Base-by-base conservation (phyloP, 805 yeast genomes). In the Jamesozyma lodderae region DNA sequence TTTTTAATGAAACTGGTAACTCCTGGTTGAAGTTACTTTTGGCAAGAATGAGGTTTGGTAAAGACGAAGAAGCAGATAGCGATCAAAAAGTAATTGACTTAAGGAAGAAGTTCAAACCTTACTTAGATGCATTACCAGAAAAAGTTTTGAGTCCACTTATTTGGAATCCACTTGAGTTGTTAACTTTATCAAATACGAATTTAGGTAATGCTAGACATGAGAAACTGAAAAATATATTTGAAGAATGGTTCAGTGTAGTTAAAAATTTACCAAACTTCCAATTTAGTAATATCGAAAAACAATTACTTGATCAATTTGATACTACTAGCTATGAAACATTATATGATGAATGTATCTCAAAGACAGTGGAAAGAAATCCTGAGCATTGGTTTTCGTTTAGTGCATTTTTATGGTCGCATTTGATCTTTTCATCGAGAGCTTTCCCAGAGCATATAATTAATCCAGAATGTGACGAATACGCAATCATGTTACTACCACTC, bases 401-500 rank as follows among this genome's bases (percentile, higher is more conserved):
- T 1, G 77, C 78, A 5, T 87, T 78, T 52, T 53, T 81, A 4
- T 87, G 95, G 95, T 74, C 92, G 2, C 68, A 76, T 19, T 59
- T 75, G 22, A 79, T 86, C 13, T 68, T 83, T 44, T 72, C 81
- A 21, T 80, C 95, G 1, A 69, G 96, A 46, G 77, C 94, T 1
- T 87, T 87, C 55, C 96, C 96, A 0, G 73, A 77, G 38, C 59
- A 63, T 26, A 57, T 67, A 4, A 49, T 66, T 3, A 56, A 57
- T 7, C 26, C 37, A 22, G 46, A 51, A 1, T 70, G 68, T 33
- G 50, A 59, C 10, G 51, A 49, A 17, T 59, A 56, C 4, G 69
- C 68, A 35, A 80, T 84, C 7, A 77, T 88, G 69, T 64, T 88
- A 9, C 55, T 86, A 15, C 96, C 96, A 0, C 52, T 88, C 8